phyloP scores from a whole-genome alignment of 2,329 filamentous ascomycete species.

The Alternaria arborescens region DNA sequence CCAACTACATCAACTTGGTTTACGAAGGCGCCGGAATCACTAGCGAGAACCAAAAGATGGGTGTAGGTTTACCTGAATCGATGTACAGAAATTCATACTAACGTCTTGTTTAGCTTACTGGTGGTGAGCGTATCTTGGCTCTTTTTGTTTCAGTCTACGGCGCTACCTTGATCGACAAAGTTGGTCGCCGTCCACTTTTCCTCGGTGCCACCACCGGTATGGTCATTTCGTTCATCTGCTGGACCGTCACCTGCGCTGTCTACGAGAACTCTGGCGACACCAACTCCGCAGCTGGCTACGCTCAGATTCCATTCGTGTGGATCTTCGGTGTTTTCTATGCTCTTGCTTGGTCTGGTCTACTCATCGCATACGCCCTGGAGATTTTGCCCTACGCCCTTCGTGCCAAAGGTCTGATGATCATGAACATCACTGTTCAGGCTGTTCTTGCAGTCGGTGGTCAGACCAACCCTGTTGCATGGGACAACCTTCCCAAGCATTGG shows the following conservation, averaged over 20 bases:
- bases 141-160: conserved; percentile 65
- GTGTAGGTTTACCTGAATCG: conserved; percentile 49
- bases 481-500: conserved; percentile 64
- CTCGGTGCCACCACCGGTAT: conserved; percentile 53
- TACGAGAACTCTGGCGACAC: conserved; percentile 41
- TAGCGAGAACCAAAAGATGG: conserved; percentile 46
- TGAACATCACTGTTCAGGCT: conserved; percentile 72
- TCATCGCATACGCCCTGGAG: conserved; percentile 63
- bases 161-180: conserved; percentile 63
- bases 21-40: conserved; percentile 69
- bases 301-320: conserved; percentile 61
- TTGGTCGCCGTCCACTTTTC: conserved; percentile 67
- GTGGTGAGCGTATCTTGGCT: conserved; percentile 67
- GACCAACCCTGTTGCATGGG: conserved; percentile 70
- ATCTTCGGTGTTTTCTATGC: conserved; percentile 62
- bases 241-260: conserved; percentile 46
- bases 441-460: conserved; percentile 68
- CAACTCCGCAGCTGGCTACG: conserved; percentile 52
- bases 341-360: conserved; percentile 66
- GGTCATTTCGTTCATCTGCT: conserved; percentile 47
- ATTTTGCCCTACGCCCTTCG: conserved; percentile 60
- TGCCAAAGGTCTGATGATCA: conserved; percentile 60
- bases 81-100: not conserved
- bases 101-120: conserved; percentile 28
- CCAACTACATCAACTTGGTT: conserved; percentile 71